Base-by-base conservation (phyloP, 805 yeast species). In the Alloascoidea hylecoeti region DNA sequence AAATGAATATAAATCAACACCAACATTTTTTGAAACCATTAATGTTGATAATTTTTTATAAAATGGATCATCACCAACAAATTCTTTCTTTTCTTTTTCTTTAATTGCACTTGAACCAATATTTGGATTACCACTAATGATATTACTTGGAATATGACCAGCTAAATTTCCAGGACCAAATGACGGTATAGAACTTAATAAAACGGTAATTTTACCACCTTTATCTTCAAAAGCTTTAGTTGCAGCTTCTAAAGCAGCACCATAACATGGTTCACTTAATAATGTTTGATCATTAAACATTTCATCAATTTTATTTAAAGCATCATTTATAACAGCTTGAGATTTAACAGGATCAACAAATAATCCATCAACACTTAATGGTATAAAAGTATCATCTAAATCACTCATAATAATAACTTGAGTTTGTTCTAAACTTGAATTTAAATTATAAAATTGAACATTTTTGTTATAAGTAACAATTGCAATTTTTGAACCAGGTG, bases 171-270 rank as follows among this genome's bases (percentile, higher is more conserved):
- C 96, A 0, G 85, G 78, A 0, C 95, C 95, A 68, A 75, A 68
- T 1, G 83, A 68, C 4, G 98, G 96, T 32, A 85, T 55, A 2
- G 76, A 60, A 2, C 83, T 67, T 33, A 88, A 57, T 3, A 81
- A 55, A 0, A 82, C 68, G 16, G 79, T 69, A 23, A 89, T 75
- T 47, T 88, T 82, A 42, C 97, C 98, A 5, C 92, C 95, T 2
- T 58, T 52, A 2, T 48, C 48, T 34, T 66, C 66, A 17, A 86
- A 60, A 4, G 85, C 76, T 38, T 70, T 51, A 46, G 66, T 59
- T 0, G 94, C 89, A 2, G 78, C 74, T 39, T 75, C 64, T 23
- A 85, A 56, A 0, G 94, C 96, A 2, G 83, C 72, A 0, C 96
- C 94, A 50, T 72, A 80, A 18, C 85, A 76, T 0, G 84, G 78